Evolutionary conservation across 169 alveolate genomes (phyloP), one percentile per base, ranked within the genome.

Genomic region (Plasmodium malariae): DNA sequence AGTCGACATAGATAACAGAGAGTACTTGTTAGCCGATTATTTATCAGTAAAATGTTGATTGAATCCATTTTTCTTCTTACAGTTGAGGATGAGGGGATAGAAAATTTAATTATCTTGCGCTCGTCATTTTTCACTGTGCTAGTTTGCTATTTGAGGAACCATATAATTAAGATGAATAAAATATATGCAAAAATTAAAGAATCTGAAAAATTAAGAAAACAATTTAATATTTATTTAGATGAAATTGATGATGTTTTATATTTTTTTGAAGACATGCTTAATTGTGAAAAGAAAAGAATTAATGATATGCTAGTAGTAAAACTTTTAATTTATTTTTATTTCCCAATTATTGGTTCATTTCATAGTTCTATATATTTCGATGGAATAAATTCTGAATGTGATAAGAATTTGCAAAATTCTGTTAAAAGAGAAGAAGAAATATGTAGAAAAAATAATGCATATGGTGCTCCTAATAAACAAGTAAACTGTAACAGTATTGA

Each of bases 21-120:
- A n/a, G n/a, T n/a, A n/a, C n/a, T n/a, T n/a, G n/a, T n/a, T n/a
- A n/a, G n/a, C n/a, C n/a, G n/a, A n/a, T n/a, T n/a, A n/a, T n/a
- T n/a, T n/a, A n/a, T n/a, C n/a, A n/a, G n/a, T n/a, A n/a, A n/a
- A n/a, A n/a, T n/a, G 6, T 0, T 3, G 30, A 69, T 5, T 30
- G 7, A 1, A 1, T 3, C 12, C 0, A 37, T 34, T 51, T 49
- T 26, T 7, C 21, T n/a, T n/a, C 14, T 11, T 74, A 14, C 11
- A 76, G 88, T 76, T 21, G 88, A 76, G 12, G 88, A 76, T 45
- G 88, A 76, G 17, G 88, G 88, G 11, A 76, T 76, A 24, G 88
- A 76, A 60, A 76, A 76, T 36, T 67, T 76, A 12, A 76, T 76
- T 49, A 51, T 76, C 0, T 37, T 76, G 34, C 21, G 88, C 24